Base-by-base conservation (phyloP, 352 stramenopile genomes). In the Globisporangium irregulare region DNA sequence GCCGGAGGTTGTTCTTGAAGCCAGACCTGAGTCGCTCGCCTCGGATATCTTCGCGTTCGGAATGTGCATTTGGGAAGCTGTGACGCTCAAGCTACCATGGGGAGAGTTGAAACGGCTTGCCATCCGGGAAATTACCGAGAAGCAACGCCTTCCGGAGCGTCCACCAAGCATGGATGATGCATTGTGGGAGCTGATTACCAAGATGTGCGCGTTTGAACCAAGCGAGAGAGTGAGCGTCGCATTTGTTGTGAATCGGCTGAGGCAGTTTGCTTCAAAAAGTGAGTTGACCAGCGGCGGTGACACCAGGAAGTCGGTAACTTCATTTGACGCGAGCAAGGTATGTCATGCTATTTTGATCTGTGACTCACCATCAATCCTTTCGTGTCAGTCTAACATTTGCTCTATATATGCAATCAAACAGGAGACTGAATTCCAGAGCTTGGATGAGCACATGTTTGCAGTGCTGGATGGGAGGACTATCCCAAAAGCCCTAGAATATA, bases 101-200 rank as follows among this genome's bases (percentile, higher is more conserved):
- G 7, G 7, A 14, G 7, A 27, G 25, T 27, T 27, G n/a, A n/a
- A n/a, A n/a, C n/a, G n/a, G n/a, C n/a, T n/a, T n/a, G n/a, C n/a
- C n/a, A n/a, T n/a, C n/a, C n/a, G n/a, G n/a, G n/a, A n/a, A n/a
- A n/a, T n/a, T n/a, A n/a, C n/a, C n/a, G n/a, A n/a, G n/a, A n/a
- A n/a, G n/a, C n/a, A n/a, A n/a, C n/a, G 53, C 4, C 48, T 66
- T 34, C 60, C 60, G 10, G 29, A 66, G 20, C 43, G 50, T 48
- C 43, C 43, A 9, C 4, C 43, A 10, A 9, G 1, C 15, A 53
- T 53, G 43, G 15, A 24, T 24, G 43, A 53, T 24, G 20, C 43
- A 3, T 8, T 5, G 7, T 53, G 43, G 43, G 43, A 59, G 20
- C 8, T 59, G 24, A 59, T 59, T 10, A 22, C 24, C 20, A 59